Evolutionary conservation across 2,329 filamentous ascomycete species (phyloP).

Genomic region (Aspergillus sp.): DNA sequence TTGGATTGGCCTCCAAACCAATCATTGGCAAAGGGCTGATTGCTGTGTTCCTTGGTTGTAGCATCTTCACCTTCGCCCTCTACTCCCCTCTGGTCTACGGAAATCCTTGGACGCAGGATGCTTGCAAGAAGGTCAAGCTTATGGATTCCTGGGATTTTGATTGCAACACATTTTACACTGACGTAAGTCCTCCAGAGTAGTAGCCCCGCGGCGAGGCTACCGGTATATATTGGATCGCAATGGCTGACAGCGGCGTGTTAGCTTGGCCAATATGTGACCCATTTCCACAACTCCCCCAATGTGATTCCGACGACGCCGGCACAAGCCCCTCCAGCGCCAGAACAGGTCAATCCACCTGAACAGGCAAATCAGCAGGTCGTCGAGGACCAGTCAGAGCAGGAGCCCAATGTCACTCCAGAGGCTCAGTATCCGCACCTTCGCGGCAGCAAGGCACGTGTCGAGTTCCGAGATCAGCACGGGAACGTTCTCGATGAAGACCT

Average conservation of each 20-base stretch:
- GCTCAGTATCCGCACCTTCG: constrained; percentile 24
- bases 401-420: constrained; percentile 26
- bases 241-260: constrained; percentile 22
- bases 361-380: constrained; percentile 14
- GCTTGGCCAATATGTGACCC: constrained; percentile 32
- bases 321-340: constrained; percentile 8
- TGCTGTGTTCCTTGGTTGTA: constrained; percentile 62
- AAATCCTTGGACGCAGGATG: constrained; percentile 81
- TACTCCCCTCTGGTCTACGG: constrained; percentile 87
- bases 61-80: constrained; percentile 68
- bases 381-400: constrained; percentile 13
- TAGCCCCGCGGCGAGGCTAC: constrained; percentile 17
- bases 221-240: constrained; percentile 8
- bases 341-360: constrained; percentile 9
- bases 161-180: constrained; percentile 83
- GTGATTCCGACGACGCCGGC: constrained; percentile 16
- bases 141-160: constrained; percentile 93
- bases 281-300: constrained; percentile 13
- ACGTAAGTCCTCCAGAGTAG: constrained; percentile 55
- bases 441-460: constrained; percentile 68
- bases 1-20: constrained; percentile 61
- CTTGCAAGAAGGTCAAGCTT: constrained; percentile 81
- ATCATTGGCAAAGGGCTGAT: constrained; percentile 65
- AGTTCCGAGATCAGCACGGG: constrained; percentile 91
- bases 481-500: constrained; percentile 78